A percentile compares a stretch with the other conserved stretches of the same genome.
These are phyloP conservation scores for Macadamia integrifolia DNA, from an alignment of 164 flowering plant genomes.

Conservation along the genomic window DNA sequence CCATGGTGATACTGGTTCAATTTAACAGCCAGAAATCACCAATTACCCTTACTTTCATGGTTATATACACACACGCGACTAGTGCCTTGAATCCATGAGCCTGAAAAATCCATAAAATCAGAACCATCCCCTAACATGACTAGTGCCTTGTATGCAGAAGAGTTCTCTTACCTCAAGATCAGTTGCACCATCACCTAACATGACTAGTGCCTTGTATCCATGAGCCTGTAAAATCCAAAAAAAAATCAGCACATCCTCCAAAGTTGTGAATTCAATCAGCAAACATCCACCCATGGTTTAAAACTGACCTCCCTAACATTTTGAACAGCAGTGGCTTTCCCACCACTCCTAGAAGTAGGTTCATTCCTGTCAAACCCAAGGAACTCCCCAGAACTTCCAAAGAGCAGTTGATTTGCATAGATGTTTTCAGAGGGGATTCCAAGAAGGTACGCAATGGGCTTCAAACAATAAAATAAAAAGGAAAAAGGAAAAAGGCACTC, in stretches of 20 bases:
- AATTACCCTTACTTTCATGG: no score
- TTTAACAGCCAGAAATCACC: no score
- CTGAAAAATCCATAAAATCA: no score
- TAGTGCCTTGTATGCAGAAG: no score
- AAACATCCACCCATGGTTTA: neutral
- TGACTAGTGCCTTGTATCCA: conserved; percentile 66
- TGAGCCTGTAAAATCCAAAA: conserved; percentile 42
- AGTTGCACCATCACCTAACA: conserved; percentile 99
- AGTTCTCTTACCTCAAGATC: conserved; percentile 76
- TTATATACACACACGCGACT: no score
- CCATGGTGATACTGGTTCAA: no score
- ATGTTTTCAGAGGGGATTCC: conserved; percentile 78
- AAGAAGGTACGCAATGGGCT: conserved; percentile 89
- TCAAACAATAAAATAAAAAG: conserved; percentile 6
- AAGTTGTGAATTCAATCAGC: neutral
- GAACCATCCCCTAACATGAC: no score
- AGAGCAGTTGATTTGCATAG: conserved; percentile 79
- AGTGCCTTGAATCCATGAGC: no score
- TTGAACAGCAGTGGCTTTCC: conserved; percentile 88
- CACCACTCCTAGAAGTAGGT: conserved; percentile 96
- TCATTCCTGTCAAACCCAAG: conserved; percentile 75
- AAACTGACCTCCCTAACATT: conserved; percentile 61
- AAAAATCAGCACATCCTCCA: conserved; percentile 10
- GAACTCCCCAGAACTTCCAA: conserved; percentile 75
- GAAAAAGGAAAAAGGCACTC: conserved; percentile 2